phyloP scores from a whole-genome alignment of 2,329 filamentous ascomycete genomes.

The Paracamarosporium sp. region DNA sequence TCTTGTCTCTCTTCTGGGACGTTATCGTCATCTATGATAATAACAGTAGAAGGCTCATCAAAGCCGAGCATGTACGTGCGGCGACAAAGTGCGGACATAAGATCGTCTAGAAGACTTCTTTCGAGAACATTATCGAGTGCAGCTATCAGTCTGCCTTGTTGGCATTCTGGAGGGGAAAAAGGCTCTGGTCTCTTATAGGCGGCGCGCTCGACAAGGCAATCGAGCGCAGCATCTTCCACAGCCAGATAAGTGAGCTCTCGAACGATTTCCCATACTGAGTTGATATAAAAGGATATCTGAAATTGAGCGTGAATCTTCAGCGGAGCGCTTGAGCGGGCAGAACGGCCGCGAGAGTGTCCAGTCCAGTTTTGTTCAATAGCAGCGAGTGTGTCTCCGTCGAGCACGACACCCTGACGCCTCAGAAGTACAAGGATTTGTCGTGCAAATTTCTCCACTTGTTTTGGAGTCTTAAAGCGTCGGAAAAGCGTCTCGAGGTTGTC shows the following conservation, averaged over 20 bases:
- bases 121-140: not conserved
- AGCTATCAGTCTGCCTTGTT: not conserved
- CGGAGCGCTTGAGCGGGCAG: not conserved
- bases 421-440: slow-evolving; percentile 1
- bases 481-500: slow-evolving; percentile 11
- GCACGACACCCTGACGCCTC: not conserved
- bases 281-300: slow-evolving; percentile 14
- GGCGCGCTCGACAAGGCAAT: not conserved
- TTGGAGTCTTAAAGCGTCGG: slow-evolving; percentile 5
- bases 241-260: slow-evolving; percentile 15
- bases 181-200: not conserved
- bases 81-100: slow-evolving; percentile 4
- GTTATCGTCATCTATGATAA: not conserved
- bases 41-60: not conserved
- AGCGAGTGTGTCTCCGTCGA: slow-evolving; percentile 9
- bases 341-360: not conserved
- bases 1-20: not conserved
- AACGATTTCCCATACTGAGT: slow-evolving; percentile 12
- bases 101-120: slow-evolving; percentile 6
- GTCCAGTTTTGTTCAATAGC: slow-evolving; percentile 13
- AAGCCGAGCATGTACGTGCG: slow-evolving; percentile 10
- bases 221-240: slow-evolving; percentile 5
- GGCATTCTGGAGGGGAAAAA: not conserved
- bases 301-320: slow-evolving; percentile 13
- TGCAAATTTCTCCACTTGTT: not conserved